phyloP scores from a whole-genome alignment of 176 grass and related monocot species.

The Avena sativa region DNA sequence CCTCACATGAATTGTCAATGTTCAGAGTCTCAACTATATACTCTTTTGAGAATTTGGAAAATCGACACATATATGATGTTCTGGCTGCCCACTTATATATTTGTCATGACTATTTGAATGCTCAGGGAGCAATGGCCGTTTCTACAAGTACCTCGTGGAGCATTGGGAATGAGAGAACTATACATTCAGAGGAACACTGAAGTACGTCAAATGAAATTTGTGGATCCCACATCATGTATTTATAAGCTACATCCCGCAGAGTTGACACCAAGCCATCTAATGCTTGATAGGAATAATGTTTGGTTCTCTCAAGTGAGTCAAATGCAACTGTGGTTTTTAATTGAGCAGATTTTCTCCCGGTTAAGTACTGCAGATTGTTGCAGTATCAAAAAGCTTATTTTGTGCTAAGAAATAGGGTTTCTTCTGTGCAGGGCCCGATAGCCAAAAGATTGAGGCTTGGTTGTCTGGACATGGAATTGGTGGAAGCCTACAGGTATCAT shows the following conservation, averaged over 20 bases:
- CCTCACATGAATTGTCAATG: slow-evolving; percentile 14
- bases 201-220: slow-evolving; percentile 79
- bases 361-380: slow-evolving; percentile 10
- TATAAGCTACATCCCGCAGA: slow-evolving; percentile 18
- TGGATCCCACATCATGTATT: slow-evolving; percentile 50
- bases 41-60: slow-evolving; percentile 13
- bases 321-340: background rate
- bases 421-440: slow-evolving; percentile 67
- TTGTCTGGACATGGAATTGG: slow-evolving; percentile 22
- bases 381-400: slow-evolving; percentile 33
- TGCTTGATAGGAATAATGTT: slow-evolving; percentile 61
- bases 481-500: slow-evolving; percentile 62
- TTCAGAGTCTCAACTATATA: background rate
- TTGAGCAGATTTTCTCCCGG: slow-evolving; percentile 3
- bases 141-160: slow-evolving; percentile 53
- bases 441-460: slow-evolving; percentile 47
- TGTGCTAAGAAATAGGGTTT: slow-evolving; percentile 25
- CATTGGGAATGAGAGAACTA: slow-evolving; percentile 59
- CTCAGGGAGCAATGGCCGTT: slow-evolving; percentile 76
- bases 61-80: background rate
- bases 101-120: slow-evolving; percentile 27
- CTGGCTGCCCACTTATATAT: slow-evolving; percentile 5
- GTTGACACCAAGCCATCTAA: slow-evolving; percentile 51
- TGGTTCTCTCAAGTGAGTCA: slow-evolving; percentile 63
- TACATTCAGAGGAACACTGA: slow-evolving; percentile 65